Base-by-base conservation (phyloP, 176 grass and related monocot species). In the Oryza nivara region DNA sequence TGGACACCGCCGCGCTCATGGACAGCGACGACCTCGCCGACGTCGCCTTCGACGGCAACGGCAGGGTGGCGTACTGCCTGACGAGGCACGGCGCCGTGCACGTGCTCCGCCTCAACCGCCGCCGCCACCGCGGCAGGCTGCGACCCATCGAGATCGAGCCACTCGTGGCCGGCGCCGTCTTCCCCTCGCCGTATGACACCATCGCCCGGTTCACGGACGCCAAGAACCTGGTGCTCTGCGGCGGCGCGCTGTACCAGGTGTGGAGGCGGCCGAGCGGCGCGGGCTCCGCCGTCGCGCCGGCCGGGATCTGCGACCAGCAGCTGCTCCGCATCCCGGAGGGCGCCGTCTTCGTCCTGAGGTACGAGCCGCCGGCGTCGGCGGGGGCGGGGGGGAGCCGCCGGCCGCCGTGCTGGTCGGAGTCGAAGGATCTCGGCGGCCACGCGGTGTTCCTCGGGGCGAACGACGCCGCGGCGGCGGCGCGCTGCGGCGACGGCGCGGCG, bases 371-470 rank as follows among this genome's bases (percentile, higher is more conserved):
- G 17, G 5, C 70, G 16, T 5, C 36, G 36, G 7, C 40, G 36
- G 7, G 7, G 2, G 30, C 30, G 30, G 30, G 30, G 38, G 7
- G 7, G 40, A 7, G 40, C 0, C 7, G 40, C 40, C 40, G 40
- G 40, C 40, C 40, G 54, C 69, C 38, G 23, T 11, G 38, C 69
- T 82, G 80, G 80, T 13, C 54, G 9, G 52, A 45, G 12, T n/a
- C 1, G 13, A 58, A 68, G 16, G 83, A 85, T 32, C 74, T 85
- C 11, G 12, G 74, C 1, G 74, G 83, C 23, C 15, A n/a, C 36
- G 65, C 74, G 15, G 22, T 85, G 35, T 77, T 78, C 83, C 16
- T 85, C 36, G 74, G 83, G 66, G 44, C 43, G 36, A 85, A 85
- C 74, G 49, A 46, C 11, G 74, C 74, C 11, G 74, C 74, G 0